Base-by-base conservation (phyloP, 345 rosid species). In the Dipteronia sinensis region DNA sequence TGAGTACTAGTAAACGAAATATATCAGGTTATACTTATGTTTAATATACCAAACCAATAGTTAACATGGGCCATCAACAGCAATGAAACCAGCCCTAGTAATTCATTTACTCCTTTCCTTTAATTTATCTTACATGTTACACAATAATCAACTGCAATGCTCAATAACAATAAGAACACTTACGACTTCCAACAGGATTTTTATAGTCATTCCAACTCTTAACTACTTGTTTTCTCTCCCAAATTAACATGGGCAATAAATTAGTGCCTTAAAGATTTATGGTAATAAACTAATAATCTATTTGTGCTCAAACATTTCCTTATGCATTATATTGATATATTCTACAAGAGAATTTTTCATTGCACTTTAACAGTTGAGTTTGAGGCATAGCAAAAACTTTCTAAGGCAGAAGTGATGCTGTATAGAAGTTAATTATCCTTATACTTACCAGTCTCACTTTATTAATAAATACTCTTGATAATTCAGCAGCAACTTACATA, bases 1-100 rank as follows among this genome's bases (percentile, higher is more conserved):
- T 91, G 84, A 53, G 77, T 15, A 78, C n/a, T 16, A 56, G 22
- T 42, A 10, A 46, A 16, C 44, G 42, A 40, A 64, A 64, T 29
- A 64, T 64, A 61, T 22, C 22, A 62, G 69, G 25, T 46, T 44
- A n/a, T 12, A 17, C 11, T 59, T 20, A 29, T 19, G 17, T 17
- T 63, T 25, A 62, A 9, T 19, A 63, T 64, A 27, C 29, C 49
- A 51, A 16, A 27, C 40, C 15, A 40, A 59, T 55, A 1, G 16
- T 55, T 25, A 19, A 71, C 65, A 55, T 5, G 74, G 13, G 22
- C 17, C 63, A 22, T 23, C 38, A 59, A 10, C n/a, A 22, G 53
- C 20, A 20, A 72, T 38, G 17, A 34, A 72, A 34, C 25, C 65
- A 19, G 3, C 17, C 65, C 7, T 12, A 9, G 25, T n/a, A 53